Base-by-base conservation (phyloP, 306 rosid species). In the Sindora glabra region DNA sequence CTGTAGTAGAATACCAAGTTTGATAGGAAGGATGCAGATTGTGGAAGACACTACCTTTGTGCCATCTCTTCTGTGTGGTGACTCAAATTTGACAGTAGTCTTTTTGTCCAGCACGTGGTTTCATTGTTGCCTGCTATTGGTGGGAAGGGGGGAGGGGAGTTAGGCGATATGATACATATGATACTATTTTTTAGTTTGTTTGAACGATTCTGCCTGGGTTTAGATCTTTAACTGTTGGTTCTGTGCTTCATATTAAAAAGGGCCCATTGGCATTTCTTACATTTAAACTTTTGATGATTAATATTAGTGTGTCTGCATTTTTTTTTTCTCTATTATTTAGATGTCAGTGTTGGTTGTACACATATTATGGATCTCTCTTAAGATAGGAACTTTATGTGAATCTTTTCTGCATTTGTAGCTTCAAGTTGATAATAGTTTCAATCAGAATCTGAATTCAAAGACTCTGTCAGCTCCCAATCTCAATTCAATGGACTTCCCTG, bases 351-450 rank as follows among this genome's bases (percentile, higher is more conserved):
- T 27, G 15, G 38, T 38, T 65, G 44, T 40, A 13, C 49, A 39
- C 10, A 48, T 65, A 53, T 62, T 47, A n/a, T 73, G 36, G 38
- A 18, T 60, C 13, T 54, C 5, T 59, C 24, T n/a, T 48, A 57
- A 48, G 30, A 6, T 1, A 41, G 48, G 24, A 48, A 7, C 14
- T 68, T 54, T 33, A 66, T 61, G 38, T 8, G 37, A 29, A 58
- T 51, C 16, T 18, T 46, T 41, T 11, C 48, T 15, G 41, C 45
- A 56, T 24, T 63, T 85, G 88, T 70, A 91, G 98, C 92, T 83
- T 71, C 98, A 91, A 87, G 95, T 87, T 24, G 98, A 91, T 66
- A 79, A 83, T 57, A 84, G 72, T 39, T 83, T 85, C 74, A 74
- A 45, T 78, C 96, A 83, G 69, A 87, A 81, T 77, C 48, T 65